Percentiles rank a stretch among this genome's conserved stretches.
phyloP scores from a whole-genome alignment of 1,284 basidiomycete species.

The Gomphus bonarii region DNA sequence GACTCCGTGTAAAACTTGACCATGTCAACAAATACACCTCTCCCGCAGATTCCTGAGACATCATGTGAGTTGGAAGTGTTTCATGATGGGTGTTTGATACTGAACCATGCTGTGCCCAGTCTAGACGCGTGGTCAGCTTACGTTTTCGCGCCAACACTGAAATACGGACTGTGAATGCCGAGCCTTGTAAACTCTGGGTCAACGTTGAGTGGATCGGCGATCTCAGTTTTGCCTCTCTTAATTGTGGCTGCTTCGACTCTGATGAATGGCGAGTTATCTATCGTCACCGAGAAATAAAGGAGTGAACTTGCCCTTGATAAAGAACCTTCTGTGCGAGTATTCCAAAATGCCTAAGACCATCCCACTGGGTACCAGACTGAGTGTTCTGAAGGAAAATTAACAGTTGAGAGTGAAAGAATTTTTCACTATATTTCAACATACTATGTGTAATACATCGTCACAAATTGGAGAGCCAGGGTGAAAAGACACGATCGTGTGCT shows the following conservation, averaged over 20 bases:
- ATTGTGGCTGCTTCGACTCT: slow-evolving; percentile 14
- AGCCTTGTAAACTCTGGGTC: slow-evolving; percentile 39
- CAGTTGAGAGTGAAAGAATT: neutral
- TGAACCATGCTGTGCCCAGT: slow-evolving; percentile 59
- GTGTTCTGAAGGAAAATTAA: slow-evolving; percentile 39
- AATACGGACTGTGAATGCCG: slow-evolving; percentile 53
- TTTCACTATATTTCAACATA: slow-evolving; percentile 23
- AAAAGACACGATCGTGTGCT: slow-evolving; percentile 31
- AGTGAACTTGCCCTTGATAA: slow-evolving; percentile 19
- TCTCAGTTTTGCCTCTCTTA: neutral
- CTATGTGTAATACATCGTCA: slow-evolving; percentile 57
- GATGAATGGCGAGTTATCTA: slow-evolving; percentile 30
- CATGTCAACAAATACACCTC: slow-evolving; percentile 60
- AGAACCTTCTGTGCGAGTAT: slow-evolving; percentile 37
- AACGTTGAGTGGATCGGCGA: slow-evolving; percentile 40
- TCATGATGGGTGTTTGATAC: too few species aligned
- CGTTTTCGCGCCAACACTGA: neutral
- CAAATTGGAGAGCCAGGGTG: slow-evolving; percentile 25
- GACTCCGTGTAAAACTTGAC: slow-evolving; percentile 40
- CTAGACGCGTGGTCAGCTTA: slow-evolving; percentile 24
- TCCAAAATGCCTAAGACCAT: slow-evolving; percentile 56
- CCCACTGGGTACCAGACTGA: slow-evolving; percentile 70
- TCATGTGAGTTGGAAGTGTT: neutral
- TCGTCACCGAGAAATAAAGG: slow-evolving; percentile 19
- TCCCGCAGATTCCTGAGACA: slow-evolving; percentile 40